Conservation (phyloP, 305 asterid genomes). For the Fraxinus greggii region DNA sequence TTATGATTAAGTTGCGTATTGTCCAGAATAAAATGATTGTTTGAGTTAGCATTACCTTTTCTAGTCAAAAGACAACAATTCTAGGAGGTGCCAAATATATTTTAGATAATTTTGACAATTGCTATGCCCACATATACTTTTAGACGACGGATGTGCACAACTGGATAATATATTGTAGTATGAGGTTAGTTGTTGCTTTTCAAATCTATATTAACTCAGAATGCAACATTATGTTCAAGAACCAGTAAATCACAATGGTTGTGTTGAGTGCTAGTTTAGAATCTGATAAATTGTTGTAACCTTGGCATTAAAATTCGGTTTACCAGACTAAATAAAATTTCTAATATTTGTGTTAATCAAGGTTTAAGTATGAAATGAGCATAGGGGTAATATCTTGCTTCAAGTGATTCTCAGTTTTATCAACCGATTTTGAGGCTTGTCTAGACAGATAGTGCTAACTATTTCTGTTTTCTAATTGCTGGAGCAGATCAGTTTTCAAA, state of each 20-base stretch:
- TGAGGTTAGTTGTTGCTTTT: not conserved
- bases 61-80: not conserved
- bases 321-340: not conserved
- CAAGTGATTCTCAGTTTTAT: not conserved
- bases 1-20: not conserved
- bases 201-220: not conserved
- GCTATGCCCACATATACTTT: not conserved
- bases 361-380: not conserved
- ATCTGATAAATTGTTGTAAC: not conserved
- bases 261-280: not conserved
- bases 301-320: not conserved
- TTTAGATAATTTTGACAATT: not conserved
- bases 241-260: not conserved
- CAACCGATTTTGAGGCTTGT: not conserved
- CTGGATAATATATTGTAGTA: not conserved
- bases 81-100: not conserved
- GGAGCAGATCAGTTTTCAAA: conserved; percentile 54
- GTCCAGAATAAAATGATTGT: not conserved
- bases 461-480: not conserved
- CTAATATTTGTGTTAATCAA: not conserved
- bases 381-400: not conserved
- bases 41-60: not conserved
- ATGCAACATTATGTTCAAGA: not conserved
- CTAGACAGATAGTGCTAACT: not conserved
- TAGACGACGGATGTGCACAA: not conserved